Base-by-base conservation (phyloP, 495 filamentous ascomycete genomes). In the Penicillium cinerascens region DNA sequence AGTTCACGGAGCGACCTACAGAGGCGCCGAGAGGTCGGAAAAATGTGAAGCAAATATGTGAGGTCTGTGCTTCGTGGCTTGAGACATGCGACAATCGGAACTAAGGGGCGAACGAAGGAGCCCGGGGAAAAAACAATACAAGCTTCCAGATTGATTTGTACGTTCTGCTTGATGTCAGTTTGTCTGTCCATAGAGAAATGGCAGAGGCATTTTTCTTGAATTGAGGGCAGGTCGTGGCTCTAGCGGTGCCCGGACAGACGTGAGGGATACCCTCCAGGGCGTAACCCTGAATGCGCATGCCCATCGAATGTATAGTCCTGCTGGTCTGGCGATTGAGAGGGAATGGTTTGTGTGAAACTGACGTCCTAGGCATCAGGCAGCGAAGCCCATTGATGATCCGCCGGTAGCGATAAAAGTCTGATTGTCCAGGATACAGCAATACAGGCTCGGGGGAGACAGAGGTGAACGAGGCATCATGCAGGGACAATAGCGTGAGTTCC, bases 41-140 rank as follows among this genome's bases (percentile, higher is more conserved):
- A 51, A 54, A 51, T 47, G 39, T 27, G 42, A 40, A 33, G 22
- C 44, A 42, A 21, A 51, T 47, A 47, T 51, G 37, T 25, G 49
- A 8, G 56, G 56, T 54, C 56, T 41, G 56, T 59, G 56, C 56
- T 51, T 40, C 23, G 23, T n/a, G 52, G 38, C 41, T 40, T 52
- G 42, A 50, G 55, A 58, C 44, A 45, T 40, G 55, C 54, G 54
- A 38, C n/a, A 36, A 54, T 54, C 47, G 50, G 55, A 49, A 41
- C 44, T 44, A 49, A 58, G 47, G 56, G 51, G 51, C 36, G 22
- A 42, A 39, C 37, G 38, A 47, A 48, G 47, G 39, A 45, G 41
- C 37, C 36, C 26, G 38, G 16, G 23, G 2, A 8, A 11, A 42
- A 33, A 42, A 2, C 18, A 35, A 26, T 22, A 13, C 4, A 17